Base-by-base conservation (phyloP, 176 grass and related monocot species). In the Raddia distichophylla region DNA sequence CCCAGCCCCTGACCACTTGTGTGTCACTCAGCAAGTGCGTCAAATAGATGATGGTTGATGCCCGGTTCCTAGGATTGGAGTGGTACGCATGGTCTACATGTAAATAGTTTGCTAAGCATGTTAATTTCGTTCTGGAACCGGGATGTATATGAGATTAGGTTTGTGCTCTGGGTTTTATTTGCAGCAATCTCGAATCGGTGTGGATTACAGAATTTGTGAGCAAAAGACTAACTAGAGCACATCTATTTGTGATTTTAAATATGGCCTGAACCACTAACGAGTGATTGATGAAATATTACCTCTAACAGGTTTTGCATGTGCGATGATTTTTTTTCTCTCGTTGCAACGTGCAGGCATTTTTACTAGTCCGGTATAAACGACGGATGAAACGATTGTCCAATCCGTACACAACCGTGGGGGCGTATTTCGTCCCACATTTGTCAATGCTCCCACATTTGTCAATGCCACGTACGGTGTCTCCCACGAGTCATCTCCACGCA, bases 401-500 rank as follows among this genome's bases (percentile, higher is more conserved):
- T n/a, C n/a, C n/a, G 27, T 27, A 27, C 27, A 27, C 27, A 27
- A 27, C 27, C 27, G 27, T 27, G 27, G 27, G 27, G 27, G 27
- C 27, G 27, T 27, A 27, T 27, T 27, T n/a, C n/a, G n/a, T n/a
- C n/a, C n/a, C n/a, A n/a, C 27, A 27, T 27, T 27, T 27, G 27
- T 27, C 27, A 27, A 27, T 40, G 33, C 33, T n/a, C n/a, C n/a
- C n/a, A n/a, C 27, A 27, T 27, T 27, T 27, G 27, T 27, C 27
- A 27, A 27, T 40, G 33, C 33, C 62, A 7, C 17, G 55, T 58
- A 58, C 55, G 22, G 17, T 11, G 1, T 0, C 14, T 14, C 37
- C 27, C 27, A n/a, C 27, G 27, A 27, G 27, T 27, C 27, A 27
- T 27, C 27, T 27, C 80, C 87, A 93, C 83, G 90, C 86, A 52